Evolutionary conservation across 371 early-diverging fungal species (phyloP).

Genomic region (Apophysomyces sp.): DNA sequence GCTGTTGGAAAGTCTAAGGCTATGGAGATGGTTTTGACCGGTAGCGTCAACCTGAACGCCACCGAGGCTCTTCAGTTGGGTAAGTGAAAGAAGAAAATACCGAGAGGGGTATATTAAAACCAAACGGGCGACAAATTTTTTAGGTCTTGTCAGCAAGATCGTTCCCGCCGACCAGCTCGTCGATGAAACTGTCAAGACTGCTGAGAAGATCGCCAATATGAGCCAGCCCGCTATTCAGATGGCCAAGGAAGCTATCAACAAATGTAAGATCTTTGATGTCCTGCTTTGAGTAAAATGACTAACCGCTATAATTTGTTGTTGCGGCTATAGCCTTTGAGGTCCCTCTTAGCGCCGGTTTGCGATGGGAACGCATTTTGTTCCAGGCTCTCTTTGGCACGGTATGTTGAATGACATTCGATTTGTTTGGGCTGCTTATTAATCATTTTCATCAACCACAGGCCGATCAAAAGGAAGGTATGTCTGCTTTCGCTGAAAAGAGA

Average conservation of each 20-base stretch:
- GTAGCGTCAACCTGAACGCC: slow-evolving; percentile 82
- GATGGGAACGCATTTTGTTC: slow-evolving; percentile 94
- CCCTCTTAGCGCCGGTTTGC: slow-evolving; percentile 81
- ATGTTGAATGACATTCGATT: slow-evolving; percentile 20
- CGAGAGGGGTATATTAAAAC: too few species aligned
- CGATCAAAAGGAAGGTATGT: slow-evolving; percentile 98
- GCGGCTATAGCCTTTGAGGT: slow-evolving; percentile 79
- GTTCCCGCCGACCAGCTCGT: slow-evolving; percentile 87
- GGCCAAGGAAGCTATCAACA: slow-evolving; percentile 96
- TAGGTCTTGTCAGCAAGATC: slow-evolving; percentile 86
- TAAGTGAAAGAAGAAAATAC: slow-evolving; percentile 4
- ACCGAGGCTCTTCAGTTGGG: slow-evolving; percentile 85
- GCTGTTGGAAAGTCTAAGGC: slow-evolving; percentile 98
- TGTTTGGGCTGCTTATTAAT: neutral
- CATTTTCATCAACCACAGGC: slow-evolving; percentile 42
- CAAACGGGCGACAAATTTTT: neutral
- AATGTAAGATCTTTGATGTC: slow-evolving; percentile 50
- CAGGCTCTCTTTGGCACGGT: slow-evolving; percentile 91
- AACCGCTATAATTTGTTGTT: neutral
- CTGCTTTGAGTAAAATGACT: neutral
- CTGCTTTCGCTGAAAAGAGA: slow-evolving; percentile 96
- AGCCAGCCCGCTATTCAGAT: slow-evolving; percentile 89
- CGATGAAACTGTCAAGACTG: slow-evolving; percentile 91
- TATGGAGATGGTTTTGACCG: slow-evolving; percentile 95
- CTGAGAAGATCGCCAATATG: slow-evolving; percentile 80